Conservation (phyloP, 768 basidiomycete genomes). For the Tricholoma flavovirens region DNA sequence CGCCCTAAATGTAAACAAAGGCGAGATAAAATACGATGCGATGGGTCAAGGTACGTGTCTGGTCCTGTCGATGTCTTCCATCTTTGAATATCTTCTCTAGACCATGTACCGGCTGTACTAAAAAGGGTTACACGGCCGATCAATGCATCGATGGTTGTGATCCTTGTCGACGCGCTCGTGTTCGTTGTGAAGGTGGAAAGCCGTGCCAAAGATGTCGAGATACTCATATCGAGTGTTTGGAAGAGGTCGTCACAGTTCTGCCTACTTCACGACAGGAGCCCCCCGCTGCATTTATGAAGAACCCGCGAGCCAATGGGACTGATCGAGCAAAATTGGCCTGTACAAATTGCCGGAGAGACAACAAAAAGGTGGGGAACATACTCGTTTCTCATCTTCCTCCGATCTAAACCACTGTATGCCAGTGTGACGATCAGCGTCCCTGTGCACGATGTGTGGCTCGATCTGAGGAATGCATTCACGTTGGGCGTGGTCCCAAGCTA, state of each 20-base stretch:
- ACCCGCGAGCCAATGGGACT: conserved; percentile 24
- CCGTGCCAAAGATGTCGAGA: conserved; percentile 50
- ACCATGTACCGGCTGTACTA: conserved; percentile 54
- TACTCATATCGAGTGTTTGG: conserved; percentile 45
- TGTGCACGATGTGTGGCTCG: conserved; percentile 54
- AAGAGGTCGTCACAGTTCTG: conserved; percentile 27
- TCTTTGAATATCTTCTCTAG: conserved; percentile 22
- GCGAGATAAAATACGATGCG: conserved; percentile 59
- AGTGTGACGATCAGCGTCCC: conserved; percentile 63
- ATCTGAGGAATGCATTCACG: conserved; percentile 50
- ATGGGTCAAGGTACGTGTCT: conserved; percentile 40
- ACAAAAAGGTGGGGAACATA: conserved; percentile 47
- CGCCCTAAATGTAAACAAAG: conserved; percentile 26
- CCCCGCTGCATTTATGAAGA: conserved; percentile 19
- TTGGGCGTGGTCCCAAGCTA: conserved; percentile 50
- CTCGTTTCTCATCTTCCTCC: conserved; percentile 2
- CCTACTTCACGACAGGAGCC: conserved; percentile 19
- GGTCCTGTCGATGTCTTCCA: conserved; percentile 1
- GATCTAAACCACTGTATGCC: conserved; percentile 2
- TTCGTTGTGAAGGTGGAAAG: conserved; percentile 44
- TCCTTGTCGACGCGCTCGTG: conserved; percentile 51
- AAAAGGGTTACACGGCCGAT: conserved; percentile 45
- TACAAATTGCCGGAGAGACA: conserved; percentile 54
- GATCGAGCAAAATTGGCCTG: conserved; percentile 59
- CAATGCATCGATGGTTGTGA: conserved; percentile 62